Percentiles rank a stretch among this genome's conserved stretches.
phyloP scores from a whole-genome alignment of 1,284 basidiomycete species.

The Melanopsichium pennsylvanicum region DNA sequence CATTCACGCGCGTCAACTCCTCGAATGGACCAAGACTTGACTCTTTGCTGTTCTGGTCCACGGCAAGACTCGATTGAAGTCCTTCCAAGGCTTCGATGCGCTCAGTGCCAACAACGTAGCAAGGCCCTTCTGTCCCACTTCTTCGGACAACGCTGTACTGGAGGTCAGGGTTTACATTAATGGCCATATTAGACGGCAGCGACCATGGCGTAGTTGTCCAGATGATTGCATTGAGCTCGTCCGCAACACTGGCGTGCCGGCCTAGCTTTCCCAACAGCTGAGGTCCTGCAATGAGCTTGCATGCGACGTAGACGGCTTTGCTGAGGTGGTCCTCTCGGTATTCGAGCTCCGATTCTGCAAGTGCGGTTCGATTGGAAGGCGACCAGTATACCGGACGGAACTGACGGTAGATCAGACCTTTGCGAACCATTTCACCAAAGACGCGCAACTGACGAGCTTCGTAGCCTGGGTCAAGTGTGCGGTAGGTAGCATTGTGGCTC shows the following conservation, averaged over 20 bases:
- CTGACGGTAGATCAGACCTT: constrained; percentile 83
- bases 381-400: constrained; percentile 94
- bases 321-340: constrained; percentile 90
- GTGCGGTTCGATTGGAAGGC: constrained; percentile 88
- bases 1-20: constrained; percentile 30
- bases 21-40: constrained; percentile 36
- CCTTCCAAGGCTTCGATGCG: constrained; percentile 68
- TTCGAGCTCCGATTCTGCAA: constrained; percentile 92
- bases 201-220: constrained; percentile 99
- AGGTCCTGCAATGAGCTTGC: constrained; percentile 67
- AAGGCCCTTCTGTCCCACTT: constrained; percentile 56
- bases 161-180: constrained; percentile 81
- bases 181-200: constrained; percentile 92
- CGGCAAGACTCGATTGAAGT: constrained; percentile 3
- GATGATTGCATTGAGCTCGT: constrained; percentile 74
- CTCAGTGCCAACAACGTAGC: constrained; percentile 77
- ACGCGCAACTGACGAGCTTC: constrained; percentile 87
- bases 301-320: constrained; percentile 84
- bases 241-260: constrained; percentile 53
- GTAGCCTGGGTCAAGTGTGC: constrained; percentile 75
- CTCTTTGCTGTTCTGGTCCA: background rate
- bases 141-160: constrained; percentile 74
- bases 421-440: constrained; percentile 83
- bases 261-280: constrained; percentile 16
- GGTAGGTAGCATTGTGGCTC: constrained; percentile 78